phyloP scores from a whole-genome alignment of 2,329 filamentous ascomycete species.

The Scedosporium minutisporum region DNA sequence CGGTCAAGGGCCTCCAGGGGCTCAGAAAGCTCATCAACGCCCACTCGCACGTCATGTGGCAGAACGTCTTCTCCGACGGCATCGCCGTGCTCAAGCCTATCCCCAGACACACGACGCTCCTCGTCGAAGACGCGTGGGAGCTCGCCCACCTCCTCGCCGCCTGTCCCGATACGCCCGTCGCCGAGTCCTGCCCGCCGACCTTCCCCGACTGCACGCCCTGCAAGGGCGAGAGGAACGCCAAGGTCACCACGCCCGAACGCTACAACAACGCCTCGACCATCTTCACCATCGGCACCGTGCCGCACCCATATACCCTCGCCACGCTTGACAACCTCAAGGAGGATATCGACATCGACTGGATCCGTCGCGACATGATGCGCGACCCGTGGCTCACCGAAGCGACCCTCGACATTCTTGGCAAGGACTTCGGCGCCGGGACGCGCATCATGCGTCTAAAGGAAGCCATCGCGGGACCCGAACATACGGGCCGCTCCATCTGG shows the following conservation, averaged over 20 bases:
- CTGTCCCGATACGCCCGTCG: slow-evolving; percentile 65
- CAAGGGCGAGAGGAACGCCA: slow-evolving; percentile 51
- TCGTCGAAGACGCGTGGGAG: slow-evolving; percentile 60
- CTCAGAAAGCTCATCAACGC: slow-evolving; percentile 71
- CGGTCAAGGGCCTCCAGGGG: slow-evolving; percentile 50
- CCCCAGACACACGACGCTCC: slow-evolving; percentile 61
- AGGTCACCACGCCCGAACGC: slow-evolving; percentile 53
- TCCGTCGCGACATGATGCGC: slow-evolving; percentile 53
- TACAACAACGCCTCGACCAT: slow-evolving; percentile 63
- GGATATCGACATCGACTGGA: slow-evolving; percentile 51
- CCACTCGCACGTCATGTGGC: slow-evolving; percentile 80
- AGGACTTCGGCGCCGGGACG: slow-evolving; percentile 44
- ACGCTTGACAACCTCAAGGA: slow-evolving; percentile 55
- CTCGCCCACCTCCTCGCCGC: slow-evolving; percentile 66
- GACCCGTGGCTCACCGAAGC: slow-evolving; percentile 69
- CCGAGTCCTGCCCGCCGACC: slow-evolving; percentile 78
- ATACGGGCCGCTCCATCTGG: slow-evolving; percentile 61
- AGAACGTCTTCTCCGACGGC: slow-evolving; percentile 65
- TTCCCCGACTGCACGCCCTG: slow-evolving; percentile 65
- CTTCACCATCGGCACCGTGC: slow-evolving; percentile 80
- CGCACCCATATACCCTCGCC: slow-evolving; percentile 80
- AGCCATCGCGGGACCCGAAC: slow-evolving; percentile 58
- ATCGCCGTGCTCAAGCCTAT: slow-evolving; percentile 75
- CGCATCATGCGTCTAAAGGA: slow-evolving; percentile 73
- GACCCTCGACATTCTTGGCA: slow-evolving; percentile 59